phyloP scores from a whole-genome alignment of 169 alveolate genomes.

The Cyclospora cayetanensis region DNA sequence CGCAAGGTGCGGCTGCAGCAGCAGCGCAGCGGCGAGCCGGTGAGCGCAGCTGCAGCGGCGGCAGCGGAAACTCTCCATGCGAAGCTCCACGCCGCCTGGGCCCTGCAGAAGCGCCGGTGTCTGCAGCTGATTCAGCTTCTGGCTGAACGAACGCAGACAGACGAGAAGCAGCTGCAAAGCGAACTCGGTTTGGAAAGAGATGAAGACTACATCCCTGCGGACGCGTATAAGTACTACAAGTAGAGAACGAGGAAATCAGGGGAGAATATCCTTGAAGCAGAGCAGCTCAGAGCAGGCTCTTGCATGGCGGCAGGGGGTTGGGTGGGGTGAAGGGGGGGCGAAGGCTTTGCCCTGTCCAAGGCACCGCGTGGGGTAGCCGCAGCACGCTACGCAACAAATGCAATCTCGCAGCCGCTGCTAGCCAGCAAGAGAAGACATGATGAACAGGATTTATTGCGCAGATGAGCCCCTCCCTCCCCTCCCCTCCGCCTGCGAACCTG shows the following conservation, averaged over 20 bases:
- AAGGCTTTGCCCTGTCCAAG: too few relatives aligned
- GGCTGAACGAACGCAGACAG: slow-evolving; percentile 29
- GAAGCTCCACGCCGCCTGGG: slow-evolving; percentile 66
- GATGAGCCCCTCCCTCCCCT: too few relatives aligned
- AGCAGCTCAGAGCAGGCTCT: too few relatives aligned
- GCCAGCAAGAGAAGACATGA: too few relatives aligned
- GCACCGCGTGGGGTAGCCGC: too few relatives aligned
- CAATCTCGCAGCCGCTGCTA: too few relatives aligned
- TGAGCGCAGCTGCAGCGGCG: slow-evolving; percentile 48
- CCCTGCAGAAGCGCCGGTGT: slow-evolving; percentile 54
- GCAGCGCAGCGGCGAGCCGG: slow-evolving; percentile 16
- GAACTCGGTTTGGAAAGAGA: slow-evolving; percentile 62
- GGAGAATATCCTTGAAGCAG: neutral
- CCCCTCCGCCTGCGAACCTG: too few relatives aligned
- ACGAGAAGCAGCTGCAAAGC: slow-evolving; percentile 26
- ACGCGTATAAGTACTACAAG: slow-evolving; percentile 31
- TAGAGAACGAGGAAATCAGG: neutral
- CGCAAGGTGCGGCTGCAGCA: slow-evolving; percentile 35
- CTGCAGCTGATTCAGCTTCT: slow-evolving; percentile 23
- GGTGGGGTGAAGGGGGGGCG: too few relatives aligned
- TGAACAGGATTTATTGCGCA: too few relatives aligned
- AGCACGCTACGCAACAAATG: too few relatives aligned
- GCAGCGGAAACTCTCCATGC: slow-evolving; percentile 46
- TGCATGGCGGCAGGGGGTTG: too few relatives aligned
- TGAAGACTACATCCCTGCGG: slow-evolving; percentile 67